Evolutionary conservation across 495 filamentous ascomycete species (phyloP).

Genomic region (Xylaria cubensis): DNA sequence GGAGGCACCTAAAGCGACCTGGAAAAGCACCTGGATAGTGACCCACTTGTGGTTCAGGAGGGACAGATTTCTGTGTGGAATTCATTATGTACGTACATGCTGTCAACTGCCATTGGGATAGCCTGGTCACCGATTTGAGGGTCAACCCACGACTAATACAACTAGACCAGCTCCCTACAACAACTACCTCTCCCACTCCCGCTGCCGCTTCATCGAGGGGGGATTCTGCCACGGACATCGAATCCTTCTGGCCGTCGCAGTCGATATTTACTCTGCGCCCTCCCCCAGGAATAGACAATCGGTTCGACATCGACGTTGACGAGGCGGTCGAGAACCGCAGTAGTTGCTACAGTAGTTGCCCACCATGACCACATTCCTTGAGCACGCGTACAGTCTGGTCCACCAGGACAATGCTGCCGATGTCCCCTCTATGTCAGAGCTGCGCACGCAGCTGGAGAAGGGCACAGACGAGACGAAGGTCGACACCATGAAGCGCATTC

Average conservation of each 20-base stretch:
- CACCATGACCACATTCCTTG: constrained; percentile 93
- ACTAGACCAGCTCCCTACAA: neutral
- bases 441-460: constrained; percentile 95
- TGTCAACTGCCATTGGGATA: constrained; percentile 25
- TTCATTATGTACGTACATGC: constrained; percentile 7
- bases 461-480: constrained; percentile 95
- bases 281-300: constrained; percentile 22
- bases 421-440: constrained; percentile 85
- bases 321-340: constrained; percentile 41
- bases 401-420: constrained; percentile 95
- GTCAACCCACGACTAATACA: constrained; percentile 21
- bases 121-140: constrained; percentile 27
- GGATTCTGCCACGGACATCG: neutral
- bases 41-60: constrained; percentile 37
- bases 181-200: constrained; percentile 18
- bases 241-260: neutral
- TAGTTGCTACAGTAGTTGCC: constrained; percentile 46
- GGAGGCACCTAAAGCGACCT: constrained; percentile 5
- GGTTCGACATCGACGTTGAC: constrained; percentile 18
- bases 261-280: neutral
- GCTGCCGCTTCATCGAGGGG: constrained; percentile 16
- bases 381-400: constrained; percentile 92
- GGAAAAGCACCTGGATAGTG: neutral
- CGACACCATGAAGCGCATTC: constrained; percentile 97
- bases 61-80: constrained; percentile 43